phyloP scores from a whole-genome alignment of 768 basidiomycete species.

The Termitomyces sp. region DNA sequence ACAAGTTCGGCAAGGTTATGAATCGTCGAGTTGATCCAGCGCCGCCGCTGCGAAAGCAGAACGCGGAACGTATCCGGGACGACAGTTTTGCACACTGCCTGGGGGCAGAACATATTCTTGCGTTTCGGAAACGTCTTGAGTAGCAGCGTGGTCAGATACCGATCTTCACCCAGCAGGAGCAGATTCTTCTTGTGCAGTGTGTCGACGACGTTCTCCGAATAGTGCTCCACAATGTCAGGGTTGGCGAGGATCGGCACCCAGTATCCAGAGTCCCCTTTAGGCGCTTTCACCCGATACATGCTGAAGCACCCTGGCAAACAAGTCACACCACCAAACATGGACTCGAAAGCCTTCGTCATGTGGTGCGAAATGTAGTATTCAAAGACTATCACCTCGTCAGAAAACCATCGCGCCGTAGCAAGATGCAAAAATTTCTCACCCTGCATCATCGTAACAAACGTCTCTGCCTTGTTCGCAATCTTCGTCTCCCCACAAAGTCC shows the following conservation, averaged over 20 bases:
- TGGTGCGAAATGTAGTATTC: slow-evolving; percentile 99
- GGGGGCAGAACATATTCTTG: slow-evolving; percentile 98
- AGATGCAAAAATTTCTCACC: slow-evolving; percentile 44
- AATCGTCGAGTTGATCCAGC: slow-evolving; percentile 99
- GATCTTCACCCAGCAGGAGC: slow-evolving; percentile 96
- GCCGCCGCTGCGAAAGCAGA: slow-evolving; percentile 90
- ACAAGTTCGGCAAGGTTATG: slow-evolving; percentile 96
- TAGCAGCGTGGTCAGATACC: slow-evolving; percentile 95
- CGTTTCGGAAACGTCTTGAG: slow-evolving; percentile 99
- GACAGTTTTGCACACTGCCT: slow-evolving; percentile 98
- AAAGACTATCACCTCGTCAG: slow-evolving; percentile 58
- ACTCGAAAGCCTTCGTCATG: slow-evolving; percentile 98
- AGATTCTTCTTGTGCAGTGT: slow-evolving; percentile 99
- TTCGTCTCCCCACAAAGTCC: slow-evolving; percentile 99
- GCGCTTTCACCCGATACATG: slow-evolving; percentile 99
- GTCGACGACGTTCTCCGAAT: slow-evolving; percentile 99
- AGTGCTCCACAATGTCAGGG: slow-evolving; percentile 97
- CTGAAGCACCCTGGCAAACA: slow-evolving; percentile 99
- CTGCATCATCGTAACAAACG: slow-evolving; percentile 99
- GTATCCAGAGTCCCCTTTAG: slow-evolving; percentile 92
- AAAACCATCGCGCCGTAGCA: background rate
- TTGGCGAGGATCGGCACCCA: slow-evolving; percentile 99
- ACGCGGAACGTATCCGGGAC: slow-evolving; percentile 96
- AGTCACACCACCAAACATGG: slow-evolving; percentile 99
- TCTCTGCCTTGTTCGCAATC: slow-evolving; percentile 98